These are phyloP conservation scores for Cryptococcus deneoformans DNA, from an alignment of 1,284 basidiomycete species.

Conservation along the genomic window DNA sequence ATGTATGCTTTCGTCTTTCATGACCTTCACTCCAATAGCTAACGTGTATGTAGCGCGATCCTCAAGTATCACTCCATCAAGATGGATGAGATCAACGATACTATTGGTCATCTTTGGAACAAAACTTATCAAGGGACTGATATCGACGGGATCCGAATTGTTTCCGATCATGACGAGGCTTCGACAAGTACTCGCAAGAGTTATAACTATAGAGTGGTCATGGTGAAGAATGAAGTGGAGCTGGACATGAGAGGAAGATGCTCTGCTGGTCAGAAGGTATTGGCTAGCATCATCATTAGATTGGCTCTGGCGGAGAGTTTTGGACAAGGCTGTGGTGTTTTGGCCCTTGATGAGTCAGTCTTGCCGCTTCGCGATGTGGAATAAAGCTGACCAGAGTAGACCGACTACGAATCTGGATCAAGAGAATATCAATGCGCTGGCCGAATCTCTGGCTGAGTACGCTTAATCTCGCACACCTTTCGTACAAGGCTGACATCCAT, in stretches of 20 bases:
- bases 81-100: conserved; percentile 99
- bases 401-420: conserved; percentile 97
- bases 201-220: conserved; percentile 99
- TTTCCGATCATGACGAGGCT: conserved; percentile 83
- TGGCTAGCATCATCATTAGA: conserved; percentile 98
- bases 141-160: conserved; percentile 96
- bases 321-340: conserved; percentile 94
- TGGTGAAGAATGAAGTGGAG: conserved; percentile 98
- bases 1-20: conserved; percentile 29
- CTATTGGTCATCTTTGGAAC: conserved; percentile 94
- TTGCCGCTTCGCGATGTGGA: not conserved
- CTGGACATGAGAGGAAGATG: conserved; percentile 99
- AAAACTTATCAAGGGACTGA: conserved; percentile 99
- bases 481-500: not conserved
- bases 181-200: conserved; percentile 70
- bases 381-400: conserved; percentile 23
- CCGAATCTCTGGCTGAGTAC: conserved; percentile 85
- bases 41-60: conserved; percentile 67
- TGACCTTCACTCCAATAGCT: not conserved
- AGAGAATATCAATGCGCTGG: conserved; percentile 94
- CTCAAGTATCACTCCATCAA: conserved; percentile 99
- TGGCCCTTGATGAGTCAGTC: conserved; percentile 81
- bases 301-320: conserved; percentile 98
- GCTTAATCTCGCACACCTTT: conserved; percentile 39
- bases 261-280: conserved; percentile 97